Conservation (phyloP, 495 filamentous ascomycete species). For the Aspergillus baeticus region DNA sequence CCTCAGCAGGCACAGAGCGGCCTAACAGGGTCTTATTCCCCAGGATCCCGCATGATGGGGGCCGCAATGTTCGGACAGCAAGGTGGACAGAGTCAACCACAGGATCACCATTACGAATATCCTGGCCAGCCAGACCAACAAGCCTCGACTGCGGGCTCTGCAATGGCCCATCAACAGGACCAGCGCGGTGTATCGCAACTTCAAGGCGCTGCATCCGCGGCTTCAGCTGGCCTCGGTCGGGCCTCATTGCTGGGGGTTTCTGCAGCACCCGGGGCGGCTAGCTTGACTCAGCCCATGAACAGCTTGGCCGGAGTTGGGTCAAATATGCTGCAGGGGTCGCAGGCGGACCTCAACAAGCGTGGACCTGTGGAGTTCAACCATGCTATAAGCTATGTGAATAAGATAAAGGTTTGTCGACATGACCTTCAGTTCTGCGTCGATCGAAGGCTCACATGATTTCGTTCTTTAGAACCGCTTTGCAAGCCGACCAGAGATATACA, state of each 20-base stretch:
- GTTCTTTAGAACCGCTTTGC: slow-evolving; percentile 82
- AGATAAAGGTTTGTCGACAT: slow-evolving; percentile 80
- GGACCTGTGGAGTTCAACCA: slow-evolving; percentile 99
- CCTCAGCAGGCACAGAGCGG: slow-evolving; percentile 44
- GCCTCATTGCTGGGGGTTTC: slow-evolving; percentile 42
- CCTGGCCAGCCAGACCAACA: slow-evolving; percentile 47
- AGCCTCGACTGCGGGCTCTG: slow-evolving; percentile 47
- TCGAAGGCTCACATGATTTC: neutral
- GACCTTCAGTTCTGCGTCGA: neutral
- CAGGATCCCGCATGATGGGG: slow-evolving; percentile 42
- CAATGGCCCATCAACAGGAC: slow-evolving; percentile 69
- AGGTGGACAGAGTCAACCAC: slow-evolving; percentile 35
- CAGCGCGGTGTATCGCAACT: slow-evolving; percentile 78
- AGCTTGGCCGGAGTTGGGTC: slow-evolving; percentile 44
- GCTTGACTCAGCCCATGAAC: slow-evolving; percentile 47
- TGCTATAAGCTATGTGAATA: slow-evolving; percentile 99
- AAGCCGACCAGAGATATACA: slow-evolving; percentile 95
- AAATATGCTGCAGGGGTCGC: slow-evolving; percentile 49
- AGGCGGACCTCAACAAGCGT: slow-evolving; percentile 73
- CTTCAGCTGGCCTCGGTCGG: slow-evolving; percentile 47
- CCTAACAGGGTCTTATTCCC: slow-evolving; percentile 43
- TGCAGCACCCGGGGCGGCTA: slow-evolving; percentile 48
- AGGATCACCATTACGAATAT: slow-evolving; percentile 46
- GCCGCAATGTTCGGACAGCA: slow-evolving; percentile 40
- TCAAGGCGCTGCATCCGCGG: slow-evolving; percentile 71